Conservation (phyloP, 2,329 filamentous ascomycete genomes). For the Cadophora luteo-olivacea region DNA sequence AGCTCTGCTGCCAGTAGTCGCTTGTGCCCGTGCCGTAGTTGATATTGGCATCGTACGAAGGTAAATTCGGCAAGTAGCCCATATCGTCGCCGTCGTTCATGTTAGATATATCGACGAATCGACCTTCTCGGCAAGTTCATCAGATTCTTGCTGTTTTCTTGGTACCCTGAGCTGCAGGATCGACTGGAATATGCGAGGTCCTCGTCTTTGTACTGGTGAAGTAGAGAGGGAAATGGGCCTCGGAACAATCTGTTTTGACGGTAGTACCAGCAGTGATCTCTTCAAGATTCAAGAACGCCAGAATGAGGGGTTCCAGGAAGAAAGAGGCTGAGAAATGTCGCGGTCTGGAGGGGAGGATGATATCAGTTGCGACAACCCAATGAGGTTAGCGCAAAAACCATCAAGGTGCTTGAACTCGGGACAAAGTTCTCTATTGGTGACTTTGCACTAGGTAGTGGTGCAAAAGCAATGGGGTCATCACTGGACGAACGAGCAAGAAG, state of each 20-base stretch:
- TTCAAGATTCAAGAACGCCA: background rate
- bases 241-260: background rate
- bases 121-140: background rate
- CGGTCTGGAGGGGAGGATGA: too few relatives aligned
- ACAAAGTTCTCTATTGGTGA: too few relatives aligned
- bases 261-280: background rate
- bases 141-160: background rate
- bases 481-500: too few relatives aligned
- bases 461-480: background rate
- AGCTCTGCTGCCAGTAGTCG: conserved; percentile 19
- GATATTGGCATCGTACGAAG: conserved; percentile 1
- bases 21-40: conserved; percentile 10
- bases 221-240: background rate
- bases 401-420: conserved; percentile 23
- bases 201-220: background rate
- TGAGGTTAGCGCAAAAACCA: conserved; percentile 7
- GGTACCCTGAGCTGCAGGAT: background rate
- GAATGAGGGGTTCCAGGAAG: background rate
- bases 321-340: conserved; percentile 6
- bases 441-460: too few relatives aligned
- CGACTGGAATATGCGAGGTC: background rate
- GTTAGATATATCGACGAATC: background rate
- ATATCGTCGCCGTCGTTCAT: conserved; percentile 19
- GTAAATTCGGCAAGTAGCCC: background rate
- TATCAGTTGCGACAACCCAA: too few relatives aligned